These are phyloP conservation scores for Rugosomyces carneus DNA, from an alignment of 1,284 basidiomycete genomes.

Conservation along the genomic window DNA sequence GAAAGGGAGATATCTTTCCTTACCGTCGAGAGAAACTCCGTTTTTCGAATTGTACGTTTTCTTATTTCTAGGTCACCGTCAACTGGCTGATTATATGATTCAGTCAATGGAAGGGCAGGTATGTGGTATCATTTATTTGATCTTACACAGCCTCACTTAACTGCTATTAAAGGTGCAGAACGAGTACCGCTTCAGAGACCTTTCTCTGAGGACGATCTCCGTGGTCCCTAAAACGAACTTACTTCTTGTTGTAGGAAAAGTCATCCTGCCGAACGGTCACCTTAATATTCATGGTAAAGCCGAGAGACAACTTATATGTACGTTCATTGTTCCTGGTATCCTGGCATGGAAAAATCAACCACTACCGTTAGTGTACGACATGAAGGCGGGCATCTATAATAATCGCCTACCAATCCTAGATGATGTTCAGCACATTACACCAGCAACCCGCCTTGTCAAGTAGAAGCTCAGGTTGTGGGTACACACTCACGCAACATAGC, in stretches of 20 bases:
- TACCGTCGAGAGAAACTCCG: constrained; percentile 6
- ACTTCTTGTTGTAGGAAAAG: constrained; percentile 7
- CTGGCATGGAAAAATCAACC: not conserved
- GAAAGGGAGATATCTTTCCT: not conserved
- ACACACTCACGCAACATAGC: not conserved
- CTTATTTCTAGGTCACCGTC: not conserved
- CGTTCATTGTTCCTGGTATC: not conserved
- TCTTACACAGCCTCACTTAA: not conserved
- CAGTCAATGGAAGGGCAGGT: not conserved
- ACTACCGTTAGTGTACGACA: constrained; percentile 8
- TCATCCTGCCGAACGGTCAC: constrained; percentile 1
- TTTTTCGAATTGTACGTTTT: constrained; percentile 8
- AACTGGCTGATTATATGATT: not conserved
- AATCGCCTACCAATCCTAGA: constrained; percentile 9
- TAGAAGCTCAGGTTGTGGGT: constrained; percentile 6
- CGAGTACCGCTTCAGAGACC: constrained; percentile 8
- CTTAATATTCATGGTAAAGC: constrained; percentile 6
- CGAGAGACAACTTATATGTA: constrained; percentile 11
- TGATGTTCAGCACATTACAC: constrained; percentile 7
- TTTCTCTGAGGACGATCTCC: constrained; percentile 9
- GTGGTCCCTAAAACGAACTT: constrained; percentile 9
- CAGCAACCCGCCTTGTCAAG: constrained; percentile 2
- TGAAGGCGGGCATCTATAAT: not conserved
- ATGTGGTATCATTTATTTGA: not conserved
- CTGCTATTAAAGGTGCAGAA: not conserved